phyloP scores from a whole-genome alignment of 441 rosid species.

The Populus hybrid region DNA sequence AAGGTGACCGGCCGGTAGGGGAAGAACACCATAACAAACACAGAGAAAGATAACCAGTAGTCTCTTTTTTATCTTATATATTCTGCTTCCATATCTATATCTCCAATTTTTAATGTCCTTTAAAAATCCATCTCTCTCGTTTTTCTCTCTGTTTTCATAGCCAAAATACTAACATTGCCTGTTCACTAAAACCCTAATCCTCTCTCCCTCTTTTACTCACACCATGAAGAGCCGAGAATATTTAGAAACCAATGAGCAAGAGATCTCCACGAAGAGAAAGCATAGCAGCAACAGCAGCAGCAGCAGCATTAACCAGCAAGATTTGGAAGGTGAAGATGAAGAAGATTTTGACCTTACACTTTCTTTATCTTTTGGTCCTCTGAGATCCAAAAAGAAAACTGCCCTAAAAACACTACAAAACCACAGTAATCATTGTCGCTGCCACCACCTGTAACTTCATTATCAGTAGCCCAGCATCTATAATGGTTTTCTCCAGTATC shows the following conservation, averaged over 20 bases:
- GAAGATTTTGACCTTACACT: slow-evolving; percentile 16
- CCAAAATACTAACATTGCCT: too few species aligned
- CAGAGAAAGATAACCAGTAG: slow-evolving; percentile 6
- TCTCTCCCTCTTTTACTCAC: neutral
- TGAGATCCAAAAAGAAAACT: neutral
- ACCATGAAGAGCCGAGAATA: slow-evolving; percentile 8
- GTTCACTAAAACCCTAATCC: neutral
- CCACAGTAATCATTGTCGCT: neutral
- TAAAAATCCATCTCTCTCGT: neutral
- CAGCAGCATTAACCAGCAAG: neutral
- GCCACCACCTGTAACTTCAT: neutral
- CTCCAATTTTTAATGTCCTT: neutral
- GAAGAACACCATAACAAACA: neutral
- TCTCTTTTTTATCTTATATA: neutral
- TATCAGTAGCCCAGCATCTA: neutral
- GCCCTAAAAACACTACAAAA: neutral
- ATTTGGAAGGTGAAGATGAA: slow-evolving; percentile 2
- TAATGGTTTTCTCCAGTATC: too few species aligned
- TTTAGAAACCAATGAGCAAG: neutral
- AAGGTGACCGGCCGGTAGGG: neutral
- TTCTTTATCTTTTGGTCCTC: slow-evolving; percentile 4
- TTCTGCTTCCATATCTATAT: neutral
- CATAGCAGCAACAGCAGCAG: neutral
- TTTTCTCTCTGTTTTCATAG: too few species aligned
- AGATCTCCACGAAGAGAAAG: slow-evolving; percentile 9